These are phyloP conservation scores for Erodium moschatum DNA, from an alignment of 441 rosid species.

Conservation along the genomic window DNA sequence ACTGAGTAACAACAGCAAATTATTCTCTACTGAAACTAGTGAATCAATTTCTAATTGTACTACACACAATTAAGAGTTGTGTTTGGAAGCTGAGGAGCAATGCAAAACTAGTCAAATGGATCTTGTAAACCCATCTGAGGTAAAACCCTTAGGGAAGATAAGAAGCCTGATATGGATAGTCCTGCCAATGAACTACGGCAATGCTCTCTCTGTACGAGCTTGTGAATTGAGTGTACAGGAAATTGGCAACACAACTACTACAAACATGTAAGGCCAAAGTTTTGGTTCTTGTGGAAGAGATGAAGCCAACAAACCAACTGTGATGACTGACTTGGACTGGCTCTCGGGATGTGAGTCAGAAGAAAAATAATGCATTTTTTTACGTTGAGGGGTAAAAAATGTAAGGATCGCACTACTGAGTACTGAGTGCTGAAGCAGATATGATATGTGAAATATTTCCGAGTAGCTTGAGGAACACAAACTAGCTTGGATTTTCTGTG, in stretches of 20 bases:
- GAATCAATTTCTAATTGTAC: not conserved
- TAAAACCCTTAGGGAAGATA: no score
- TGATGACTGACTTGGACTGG: not conserved
- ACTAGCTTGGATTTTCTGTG: not conserved
- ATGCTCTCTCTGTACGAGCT: no score
- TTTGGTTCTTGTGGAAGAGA: no score
- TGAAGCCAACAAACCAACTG: not conserved
- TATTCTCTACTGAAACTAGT: not conserved
- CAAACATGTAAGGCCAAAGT: no score
- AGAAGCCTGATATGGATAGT: no score
- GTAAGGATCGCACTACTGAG: no score
- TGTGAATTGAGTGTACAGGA: not conserved
- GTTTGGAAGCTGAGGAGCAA: slow-evolving; percentile 14
- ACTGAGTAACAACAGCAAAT: not conserved
- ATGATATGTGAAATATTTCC: not conserved
- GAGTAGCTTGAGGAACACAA: slow-evolving; percentile 1
- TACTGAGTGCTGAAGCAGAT: not conserved
- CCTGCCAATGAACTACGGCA: no score
- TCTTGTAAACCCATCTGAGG: not conserved
- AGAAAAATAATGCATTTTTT: not conserved
- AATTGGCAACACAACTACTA: not conserved
- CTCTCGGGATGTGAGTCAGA: not conserved
- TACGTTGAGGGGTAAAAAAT: no score
- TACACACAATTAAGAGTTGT: not conserved
- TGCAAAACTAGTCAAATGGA: slow-evolving; percentile 27